Percentiles rank a stretch among this genome's conserved stretches.
Conservation (phyloP, 169 alveolate species). For the Blepharisma undulans region DNA sequence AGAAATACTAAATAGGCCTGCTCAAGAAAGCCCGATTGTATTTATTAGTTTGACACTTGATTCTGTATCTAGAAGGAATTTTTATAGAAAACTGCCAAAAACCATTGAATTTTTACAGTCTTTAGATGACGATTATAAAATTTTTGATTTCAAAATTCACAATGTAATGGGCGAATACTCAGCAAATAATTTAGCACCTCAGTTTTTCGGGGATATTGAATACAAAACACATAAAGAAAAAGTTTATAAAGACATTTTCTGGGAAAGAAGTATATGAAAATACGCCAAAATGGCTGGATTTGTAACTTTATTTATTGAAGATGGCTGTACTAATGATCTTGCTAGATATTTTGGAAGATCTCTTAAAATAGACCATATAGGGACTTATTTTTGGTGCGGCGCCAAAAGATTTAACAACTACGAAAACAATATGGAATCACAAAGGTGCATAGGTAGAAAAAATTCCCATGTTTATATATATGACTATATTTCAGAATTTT, state of each 20-base stretch:
- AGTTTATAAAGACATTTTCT: not conserved
- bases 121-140: not conserved
- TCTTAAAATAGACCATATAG: slow-evolving; percentile 10
- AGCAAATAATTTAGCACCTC: slow-evolving; percentile 35
- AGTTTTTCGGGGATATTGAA: slow-evolving; percentile 11
- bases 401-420: not conserved
- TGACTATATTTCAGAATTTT: slow-evolving; percentile 23
- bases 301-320: slow-evolving; percentile 31
- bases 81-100: slow-evolving; percentile 33
- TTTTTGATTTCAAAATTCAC: slow-evolving; percentile 37
- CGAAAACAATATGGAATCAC: slow-evolving; percentile 17
- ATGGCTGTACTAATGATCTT: slow-evolving; percentile 34
- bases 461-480: slow-evolving; percentile 20
- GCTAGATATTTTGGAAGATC: slow-evolving; percentile 29
- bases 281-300: not conserved
- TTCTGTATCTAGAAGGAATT: slow-evolving; percentile 25
- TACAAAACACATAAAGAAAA: slow-evolving; percentile 2
- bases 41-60: slow-evolving; percentile 18
- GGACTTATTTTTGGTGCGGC: slow-evolving; percentile 30
- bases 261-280: not conserved
- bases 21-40: not conserved
- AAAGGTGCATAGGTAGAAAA: slow-evolving; percentile 31
- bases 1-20: not conserved
- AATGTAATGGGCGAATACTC: slow-evolving; percentile 40
- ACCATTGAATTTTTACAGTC: slow-evolving; percentile 8